These are phyloP conservation scores for Yarrowia divulgata DNA, from an alignment of 805 yeast genomes.

Conservation along the genomic window DNA sequence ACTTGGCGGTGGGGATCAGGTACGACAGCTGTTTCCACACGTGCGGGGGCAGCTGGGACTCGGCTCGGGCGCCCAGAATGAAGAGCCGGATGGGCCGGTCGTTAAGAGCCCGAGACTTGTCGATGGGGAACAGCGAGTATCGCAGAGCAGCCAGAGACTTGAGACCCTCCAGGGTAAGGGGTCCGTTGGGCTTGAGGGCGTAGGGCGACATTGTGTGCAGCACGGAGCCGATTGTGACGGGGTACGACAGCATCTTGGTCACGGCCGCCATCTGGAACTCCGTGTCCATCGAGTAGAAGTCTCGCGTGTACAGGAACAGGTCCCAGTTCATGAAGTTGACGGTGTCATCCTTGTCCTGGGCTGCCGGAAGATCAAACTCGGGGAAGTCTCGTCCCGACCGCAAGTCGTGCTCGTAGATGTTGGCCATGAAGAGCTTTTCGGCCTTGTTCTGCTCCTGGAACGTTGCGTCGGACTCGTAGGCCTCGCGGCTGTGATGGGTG, in stretches of 20 bases:
- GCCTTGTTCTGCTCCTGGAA: constrained; percentile 74
- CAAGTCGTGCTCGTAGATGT: constrained; percentile 92
- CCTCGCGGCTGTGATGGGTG: constrained; percentile 88
- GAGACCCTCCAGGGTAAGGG: constrained; percentile 88
- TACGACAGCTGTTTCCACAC: constrained; percentile 94
- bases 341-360: constrained; percentile 72
- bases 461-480: constrained; percentile 81
- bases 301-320: constrained; percentile 88
- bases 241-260: constrained; percentile 92
- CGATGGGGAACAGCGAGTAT: constrained; percentile 83
- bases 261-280: constrained; percentile 95
- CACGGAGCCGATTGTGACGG: constrained; percentile 84
- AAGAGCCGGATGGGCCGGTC: constrained; percentile 91
- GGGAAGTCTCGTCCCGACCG: constrained; percentile 94
- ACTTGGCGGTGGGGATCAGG: constrained; percentile 79
- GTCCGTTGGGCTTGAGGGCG: constrained; percentile 79
- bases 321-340: constrained; percentile 91
- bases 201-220: constrained; percentile 89
- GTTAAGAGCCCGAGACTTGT: constrained; percentile 63
- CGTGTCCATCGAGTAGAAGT: constrained; percentile 94
- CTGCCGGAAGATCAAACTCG: constrained; percentile 90
- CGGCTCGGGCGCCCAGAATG: constrained; percentile 90
- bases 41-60: constrained; percentile 90
- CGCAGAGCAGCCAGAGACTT: constrained; percentile 92
- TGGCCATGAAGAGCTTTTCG: constrained; percentile 82